Conservation (phyloP, 768 basidiomycete species). For the Russula griseocarnosa region DNA sequence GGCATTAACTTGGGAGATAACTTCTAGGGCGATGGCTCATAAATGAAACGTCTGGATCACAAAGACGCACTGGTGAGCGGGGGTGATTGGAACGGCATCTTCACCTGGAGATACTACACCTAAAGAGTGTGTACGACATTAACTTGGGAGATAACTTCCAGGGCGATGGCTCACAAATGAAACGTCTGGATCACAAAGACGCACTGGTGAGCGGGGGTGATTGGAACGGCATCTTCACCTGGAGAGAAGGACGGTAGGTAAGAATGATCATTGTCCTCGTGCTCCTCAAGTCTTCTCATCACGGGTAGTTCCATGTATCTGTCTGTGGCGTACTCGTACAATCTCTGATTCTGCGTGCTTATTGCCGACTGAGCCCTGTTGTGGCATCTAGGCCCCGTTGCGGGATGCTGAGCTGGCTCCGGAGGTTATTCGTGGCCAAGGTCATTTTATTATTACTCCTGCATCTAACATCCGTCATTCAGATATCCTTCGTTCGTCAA, state of each 20-base stretch:
- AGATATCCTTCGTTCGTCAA: no score
- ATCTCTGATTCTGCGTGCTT: no score
- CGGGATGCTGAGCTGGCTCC: no score
- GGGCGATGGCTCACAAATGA: slow-evolving; percentile 65
- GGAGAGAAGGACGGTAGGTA: slow-evolving; percentile 70
- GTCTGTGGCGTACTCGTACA: no score
- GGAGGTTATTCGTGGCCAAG: no score
- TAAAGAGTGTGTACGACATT: slow-evolving; percentile 90
- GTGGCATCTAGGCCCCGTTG: no score
- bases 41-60: slow-evolving; percentile 74
- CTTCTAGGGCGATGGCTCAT: slow-evolving; percentile 45
- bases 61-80: slow-evolving; percentile 80
- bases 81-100: slow-evolving; percentile 74
- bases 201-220: slow-evolving; percentile 79
- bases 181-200: slow-evolving; percentile 74
- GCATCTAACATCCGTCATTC: no score
- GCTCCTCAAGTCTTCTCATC: no score
- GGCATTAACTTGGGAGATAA: slow-evolving; percentile 91
- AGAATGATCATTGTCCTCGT: no score
- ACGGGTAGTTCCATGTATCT: no score
- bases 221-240: slow-evolving; percentile 83
- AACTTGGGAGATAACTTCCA: slow-evolving; percentile 81
- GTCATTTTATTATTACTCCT: no score
- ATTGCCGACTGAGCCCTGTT: no score
- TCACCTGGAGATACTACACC: slow-evolving; percentile 92